Conservation (phyloP, 352 stramenopile genomes). For the Halophytophthora polymorphica region DNA sequence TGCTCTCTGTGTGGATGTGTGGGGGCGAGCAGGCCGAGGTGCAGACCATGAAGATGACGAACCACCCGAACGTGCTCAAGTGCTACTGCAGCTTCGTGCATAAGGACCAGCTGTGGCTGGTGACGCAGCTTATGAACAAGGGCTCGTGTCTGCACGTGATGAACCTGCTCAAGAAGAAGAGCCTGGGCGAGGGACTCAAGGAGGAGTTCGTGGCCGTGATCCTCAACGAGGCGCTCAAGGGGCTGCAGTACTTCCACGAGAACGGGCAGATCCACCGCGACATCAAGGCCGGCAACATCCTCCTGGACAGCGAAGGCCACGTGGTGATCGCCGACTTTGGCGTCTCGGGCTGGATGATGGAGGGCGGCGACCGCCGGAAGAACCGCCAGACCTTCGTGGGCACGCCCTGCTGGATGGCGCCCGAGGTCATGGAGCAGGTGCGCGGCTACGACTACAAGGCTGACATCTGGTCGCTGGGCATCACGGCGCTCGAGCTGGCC, state of each 20-base stretch:
- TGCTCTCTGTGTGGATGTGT: neutral
- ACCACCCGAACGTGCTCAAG: conserved; percentile 97
- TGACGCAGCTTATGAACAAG: conserved; percentile 99
- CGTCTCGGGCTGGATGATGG: conserved; percentile 98
- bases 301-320: conserved; percentile 91
- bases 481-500: conserved; percentile 97
- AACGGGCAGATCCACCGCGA: conserved; percentile 98
- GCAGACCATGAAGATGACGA: conserved; percentile 98
- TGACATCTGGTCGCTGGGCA: conserved; percentile 99
- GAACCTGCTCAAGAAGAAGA: conserved; percentile 91
- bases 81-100: conserved; percentile 98
- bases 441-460: conserved; percentile 94
- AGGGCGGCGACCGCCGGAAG: conserved; percentile 91
- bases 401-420: conserved; percentile 97
- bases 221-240: conserved; percentile 95
- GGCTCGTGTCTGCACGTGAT: conserved; percentile 97
- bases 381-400: conserved; percentile 98
- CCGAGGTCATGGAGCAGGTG: conserved; percentile 91
- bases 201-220: conserved; percentile 98
- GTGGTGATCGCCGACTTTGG: conserved; percentile 99
- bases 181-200: conserved; percentile 83
- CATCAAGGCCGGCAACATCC: conserved; percentile 99
- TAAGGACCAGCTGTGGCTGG: conserved; percentile 97
- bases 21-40: conserved; percentile 85
- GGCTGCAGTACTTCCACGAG: conserved; percentile 98